phyloP scores from a whole-genome alignment of 2,329 filamentous ascomycete species.

The Colletotrichum chrysophilum region DNA sequence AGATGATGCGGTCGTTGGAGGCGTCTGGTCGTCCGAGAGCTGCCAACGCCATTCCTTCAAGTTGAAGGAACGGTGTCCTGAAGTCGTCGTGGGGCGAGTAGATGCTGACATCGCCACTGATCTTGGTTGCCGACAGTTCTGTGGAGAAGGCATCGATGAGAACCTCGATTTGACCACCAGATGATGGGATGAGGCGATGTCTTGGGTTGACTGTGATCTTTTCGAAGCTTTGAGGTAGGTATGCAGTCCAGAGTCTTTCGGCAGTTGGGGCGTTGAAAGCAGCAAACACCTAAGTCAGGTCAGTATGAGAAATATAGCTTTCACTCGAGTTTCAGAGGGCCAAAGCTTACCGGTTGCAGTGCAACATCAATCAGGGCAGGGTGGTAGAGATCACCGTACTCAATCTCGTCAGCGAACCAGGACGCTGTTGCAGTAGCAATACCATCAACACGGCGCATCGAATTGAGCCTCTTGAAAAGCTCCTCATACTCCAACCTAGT shows the following conservation, averaged over 20 bases:
- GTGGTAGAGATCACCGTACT: background rate
- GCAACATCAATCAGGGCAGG: background rate
- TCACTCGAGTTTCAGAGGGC: background rate
- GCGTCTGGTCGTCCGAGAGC: background rate
- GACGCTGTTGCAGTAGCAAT: background rate
- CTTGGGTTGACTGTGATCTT: background rate
- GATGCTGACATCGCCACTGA: background rate
- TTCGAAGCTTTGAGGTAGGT: background rate
- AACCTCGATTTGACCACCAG: background rate
- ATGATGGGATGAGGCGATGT: background rate
- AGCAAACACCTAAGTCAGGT: background rate
- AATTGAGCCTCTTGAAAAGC: background rate
- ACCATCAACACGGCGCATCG: background rate
- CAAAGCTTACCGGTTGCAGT: background rate
- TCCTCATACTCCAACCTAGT: background rate
- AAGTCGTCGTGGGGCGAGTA: background rate
- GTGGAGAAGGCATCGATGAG: background rate
- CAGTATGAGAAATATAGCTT: background rate
- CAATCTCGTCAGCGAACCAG: background rate
- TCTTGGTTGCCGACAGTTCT: background rate
- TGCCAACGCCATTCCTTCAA: background rate
- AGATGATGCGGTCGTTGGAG: background rate
- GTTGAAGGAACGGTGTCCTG: background rate
- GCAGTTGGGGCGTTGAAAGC: background rate
- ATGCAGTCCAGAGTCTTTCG: background rate